These are phyloP conservation scores for Aleurites moluccanus DNA, from an alignment of 441 rosid genomes.

Conservation along the genomic window DNA sequence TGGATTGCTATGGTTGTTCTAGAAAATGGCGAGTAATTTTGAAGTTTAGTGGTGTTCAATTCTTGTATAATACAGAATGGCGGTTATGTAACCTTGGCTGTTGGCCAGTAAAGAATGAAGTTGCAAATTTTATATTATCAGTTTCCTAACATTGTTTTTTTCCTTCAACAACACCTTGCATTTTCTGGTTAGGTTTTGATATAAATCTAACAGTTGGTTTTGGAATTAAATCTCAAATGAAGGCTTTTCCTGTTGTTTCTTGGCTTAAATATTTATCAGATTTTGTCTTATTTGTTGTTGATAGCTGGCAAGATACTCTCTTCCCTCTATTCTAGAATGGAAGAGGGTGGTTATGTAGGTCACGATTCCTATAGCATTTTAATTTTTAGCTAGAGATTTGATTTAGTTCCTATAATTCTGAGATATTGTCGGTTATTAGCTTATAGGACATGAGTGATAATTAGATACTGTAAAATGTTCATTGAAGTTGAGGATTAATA, in stretches of 20 bases:
- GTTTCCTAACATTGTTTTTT: not conserved
- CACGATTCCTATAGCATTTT: not conserved
- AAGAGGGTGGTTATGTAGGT: not conserved
- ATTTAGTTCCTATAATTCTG: not conserved
- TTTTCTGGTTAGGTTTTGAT: not conserved
- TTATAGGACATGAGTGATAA: not conserved
- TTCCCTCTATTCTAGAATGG: not conserved
- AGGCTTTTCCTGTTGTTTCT: not conserved
- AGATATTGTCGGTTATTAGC: not conserved
- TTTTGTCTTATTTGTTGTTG: not conserved
- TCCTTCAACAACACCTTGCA: not conserved
- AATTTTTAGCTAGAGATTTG: not conserved
- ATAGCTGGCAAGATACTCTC: not conserved
- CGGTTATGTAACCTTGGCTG: not conserved
- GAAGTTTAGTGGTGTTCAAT: conserved; percentile 7
- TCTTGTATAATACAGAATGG: not conserved
- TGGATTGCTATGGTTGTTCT: not conserved
- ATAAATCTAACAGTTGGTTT: not conserved
- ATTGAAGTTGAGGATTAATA: not conserved
- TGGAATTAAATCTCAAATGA: not conserved
- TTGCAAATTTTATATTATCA: not conserved
- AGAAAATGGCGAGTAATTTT: not conserved
- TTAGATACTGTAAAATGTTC: conserved; percentile 1
- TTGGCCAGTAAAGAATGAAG: not conserved
- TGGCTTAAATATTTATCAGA: not conserved